Percentiles rank a stretch among this genome's conserved stretches.
Evolutionary conservation across 306 rosid genomes (phyloP).

Genomic region (Prunus dulcis): DNA sequence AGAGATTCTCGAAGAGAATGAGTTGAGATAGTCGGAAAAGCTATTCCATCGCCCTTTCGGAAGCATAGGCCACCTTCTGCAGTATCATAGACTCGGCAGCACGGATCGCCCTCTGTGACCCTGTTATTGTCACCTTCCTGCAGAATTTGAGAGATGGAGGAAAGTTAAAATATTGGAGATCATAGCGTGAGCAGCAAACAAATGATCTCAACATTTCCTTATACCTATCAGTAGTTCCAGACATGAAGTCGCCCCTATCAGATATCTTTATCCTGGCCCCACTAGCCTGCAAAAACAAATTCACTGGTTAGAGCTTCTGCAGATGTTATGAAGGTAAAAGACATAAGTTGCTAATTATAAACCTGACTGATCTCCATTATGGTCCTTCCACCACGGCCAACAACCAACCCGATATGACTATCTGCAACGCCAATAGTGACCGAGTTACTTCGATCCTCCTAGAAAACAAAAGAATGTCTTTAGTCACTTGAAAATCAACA

Average conservation of each 20-base stretch:
- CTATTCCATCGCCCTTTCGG: constrained; percentile 69
- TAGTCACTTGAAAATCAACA: background rate
- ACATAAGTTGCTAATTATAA: constrained; percentile 20
- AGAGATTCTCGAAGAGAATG: constrained; percentile 27
- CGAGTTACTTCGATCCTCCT: constrained; percentile 89
- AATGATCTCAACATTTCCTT: background rate
- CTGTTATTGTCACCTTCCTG: constrained; percentile 98
- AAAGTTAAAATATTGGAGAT: background rate
- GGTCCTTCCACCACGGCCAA: constrained; percentile 98
- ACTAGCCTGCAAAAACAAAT: constrained; percentile 55
- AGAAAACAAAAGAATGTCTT: constrained; percentile 31
- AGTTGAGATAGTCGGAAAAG: constrained; percentile 25
- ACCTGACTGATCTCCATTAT: constrained; percentile 96
- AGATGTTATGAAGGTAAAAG: constrained; percentile 8
- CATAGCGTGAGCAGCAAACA: constrained; percentile 8
- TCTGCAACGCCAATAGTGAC: constrained; percentile 88
- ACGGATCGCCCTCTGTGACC: constrained; percentile 89
- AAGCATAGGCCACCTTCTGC: constrained; percentile 91
- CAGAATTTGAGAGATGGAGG: constrained; percentile 12
- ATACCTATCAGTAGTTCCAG: constrained; percentile 97
- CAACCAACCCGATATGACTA: constrained; percentile 88
- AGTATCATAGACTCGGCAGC: constrained; percentile 84
- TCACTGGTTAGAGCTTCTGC: constrained; percentile 13
- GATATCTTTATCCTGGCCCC: constrained; percentile 99
- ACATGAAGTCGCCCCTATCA: constrained; percentile 92